These are phyloP conservation scores for Scheffersomyces parashehatae DNA, from an alignment of 1,139 yeast species.

Conservation along the genomic window DNA sequence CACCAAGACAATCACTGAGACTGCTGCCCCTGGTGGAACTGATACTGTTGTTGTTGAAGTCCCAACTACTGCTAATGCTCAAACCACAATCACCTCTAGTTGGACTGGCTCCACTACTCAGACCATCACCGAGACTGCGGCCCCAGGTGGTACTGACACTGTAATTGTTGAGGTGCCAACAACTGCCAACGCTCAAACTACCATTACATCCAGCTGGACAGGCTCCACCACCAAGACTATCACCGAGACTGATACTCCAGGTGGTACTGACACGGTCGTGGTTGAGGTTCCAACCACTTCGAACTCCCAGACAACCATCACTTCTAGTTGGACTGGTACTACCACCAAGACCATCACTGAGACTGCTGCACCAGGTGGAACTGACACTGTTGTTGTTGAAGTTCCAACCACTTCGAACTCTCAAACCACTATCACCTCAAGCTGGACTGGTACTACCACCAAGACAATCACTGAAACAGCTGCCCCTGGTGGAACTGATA, in stretches of 20 bases:
- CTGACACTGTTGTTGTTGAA: slow-evolving; percentile 8
- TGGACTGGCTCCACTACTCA: neutral
- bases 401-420: slow-evolving; percentile 9
- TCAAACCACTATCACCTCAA: neutral
- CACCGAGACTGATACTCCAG: slow-evolving; percentile 7
- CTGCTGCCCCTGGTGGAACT: slow-evolving; percentile 6
- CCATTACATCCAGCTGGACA: neutral
- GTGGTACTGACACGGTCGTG: slow-evolving; percentile 8
- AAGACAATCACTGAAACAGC: neutral
- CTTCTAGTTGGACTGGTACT: slow-evolving; percentile 12
- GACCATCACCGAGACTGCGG: too few species aligned
- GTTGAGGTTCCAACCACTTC: slow-evolving; percentile 8
- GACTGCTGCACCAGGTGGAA: slow-evolving; percentile 7
- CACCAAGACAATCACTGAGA: slow-evolving; percentile 7
- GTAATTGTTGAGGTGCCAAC: too few species aligned
- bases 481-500: slow-evolving; percentile 7
- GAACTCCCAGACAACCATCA: slow-evolving; percentile 12
- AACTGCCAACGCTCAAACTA: neutral
- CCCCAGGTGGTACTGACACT: too few species aligned
- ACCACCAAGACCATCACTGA: slow-evolving; percentile 1
- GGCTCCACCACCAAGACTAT: neutral
- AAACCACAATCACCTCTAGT: neutral
- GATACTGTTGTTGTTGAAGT: slow-evolving; percentile 8
- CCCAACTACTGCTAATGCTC: slow-evolving; percentile 9
- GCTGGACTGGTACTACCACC: neutral